phyloP scores from a whole-genome alignment of 805 yeast species.

The Jamesozyma gamospora region DNA sequence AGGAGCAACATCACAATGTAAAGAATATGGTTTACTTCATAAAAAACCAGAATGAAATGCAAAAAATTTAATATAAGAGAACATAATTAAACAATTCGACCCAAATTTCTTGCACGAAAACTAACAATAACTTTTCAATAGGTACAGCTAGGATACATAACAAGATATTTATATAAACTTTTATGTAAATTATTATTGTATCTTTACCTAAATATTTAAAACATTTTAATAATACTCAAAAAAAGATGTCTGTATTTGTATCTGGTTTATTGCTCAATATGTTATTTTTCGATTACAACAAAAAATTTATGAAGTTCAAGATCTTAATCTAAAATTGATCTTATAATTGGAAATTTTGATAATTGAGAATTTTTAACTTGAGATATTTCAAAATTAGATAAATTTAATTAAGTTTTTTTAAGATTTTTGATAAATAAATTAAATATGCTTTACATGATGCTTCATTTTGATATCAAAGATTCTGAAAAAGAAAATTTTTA shows the following conservation, averaged over 20 bases:
- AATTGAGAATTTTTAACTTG: conserved; percentile 18
- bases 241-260: conserved; percentile 31
- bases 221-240: too few species aligned
- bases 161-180: too few species aligned
- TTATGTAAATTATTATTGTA: too few species aligned
- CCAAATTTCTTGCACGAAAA: too few species aligned
- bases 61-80: too few species aligned
- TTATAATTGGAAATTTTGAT: conserved; percentile 26
- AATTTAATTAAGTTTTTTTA: conserved; percentile 39
- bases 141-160: too few species aligned
- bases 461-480: conserved; percentile 35
- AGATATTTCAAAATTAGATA: conserved; percentile 30
- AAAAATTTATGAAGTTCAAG: conserved; percentile 35
- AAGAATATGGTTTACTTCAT: conserved; percentile 9
- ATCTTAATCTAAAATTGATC: conserved; percentile 36
- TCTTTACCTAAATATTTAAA: too few species aligned
- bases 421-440: conserved; percentile 38
- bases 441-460: conserved; percentile 51
- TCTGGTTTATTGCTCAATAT: conserved; percentile 47
- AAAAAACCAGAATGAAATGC: too few species aligned
- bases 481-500: conserved; percentile 40
- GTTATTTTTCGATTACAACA: conserved; percentile 34
- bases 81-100: too few species aligned
- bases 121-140: too few species aligned
- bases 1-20: conserved; percentile 4